Conservation (phyloP, 164 flowering plant species). For the Chimonanthus salicifolius region DNA sequence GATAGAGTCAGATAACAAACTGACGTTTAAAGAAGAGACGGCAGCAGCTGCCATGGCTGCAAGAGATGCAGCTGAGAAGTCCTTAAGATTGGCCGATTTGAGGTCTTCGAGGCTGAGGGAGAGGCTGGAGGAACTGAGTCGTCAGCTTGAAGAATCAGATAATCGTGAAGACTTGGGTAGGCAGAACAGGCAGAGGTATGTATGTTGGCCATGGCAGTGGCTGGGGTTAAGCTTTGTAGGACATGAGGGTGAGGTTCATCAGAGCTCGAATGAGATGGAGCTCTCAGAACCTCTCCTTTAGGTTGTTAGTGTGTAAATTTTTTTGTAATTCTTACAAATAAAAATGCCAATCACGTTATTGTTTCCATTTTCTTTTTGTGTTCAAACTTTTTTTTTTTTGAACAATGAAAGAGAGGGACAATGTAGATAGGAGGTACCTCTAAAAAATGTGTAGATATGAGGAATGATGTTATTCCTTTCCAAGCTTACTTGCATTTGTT, state of each 20-base stretch:
- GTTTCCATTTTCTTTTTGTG: background rate
- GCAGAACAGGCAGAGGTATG: conserved; percentile 47
- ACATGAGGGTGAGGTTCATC: conserved; percentile 32
- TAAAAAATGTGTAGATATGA: too few species aligned
- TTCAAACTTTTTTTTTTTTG: background rate
- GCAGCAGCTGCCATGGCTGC: conserved; percentile 96
- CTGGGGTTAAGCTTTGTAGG: conserved; percentile 79
- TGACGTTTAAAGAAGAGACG: conserved; percentile 89
- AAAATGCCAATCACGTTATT: background rate
- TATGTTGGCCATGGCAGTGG: conserved; percentile 99
- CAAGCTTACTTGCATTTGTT: too few species aligned
- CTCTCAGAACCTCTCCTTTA: conserved; percentile 88
- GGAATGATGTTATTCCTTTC: too few species aligned
- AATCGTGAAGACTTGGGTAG: conserved; percentile 40
- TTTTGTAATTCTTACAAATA: background rate
- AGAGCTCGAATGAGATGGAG: conserved; percentile 87
- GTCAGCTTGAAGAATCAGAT: conserved; percentile 73
- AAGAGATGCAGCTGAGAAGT: conserved; percentile 91
- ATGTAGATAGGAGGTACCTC: too few species aligned
- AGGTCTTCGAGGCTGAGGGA: conserved; percentile 82
- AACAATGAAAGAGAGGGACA: too few species aligned
- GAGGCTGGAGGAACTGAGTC: conserved; percentile 80
- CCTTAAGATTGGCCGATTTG: conserved; percentile 70
- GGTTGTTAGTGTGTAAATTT: conserved; percentile 10
- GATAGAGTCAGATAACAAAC: conserved; percentile 72